Evolutionary conservation across 495 filamentous ascomycete genomes (phyloP), one percentile per base, ranked within the genome.

Genomic region (Aspergillus haitiensis): DNA sequence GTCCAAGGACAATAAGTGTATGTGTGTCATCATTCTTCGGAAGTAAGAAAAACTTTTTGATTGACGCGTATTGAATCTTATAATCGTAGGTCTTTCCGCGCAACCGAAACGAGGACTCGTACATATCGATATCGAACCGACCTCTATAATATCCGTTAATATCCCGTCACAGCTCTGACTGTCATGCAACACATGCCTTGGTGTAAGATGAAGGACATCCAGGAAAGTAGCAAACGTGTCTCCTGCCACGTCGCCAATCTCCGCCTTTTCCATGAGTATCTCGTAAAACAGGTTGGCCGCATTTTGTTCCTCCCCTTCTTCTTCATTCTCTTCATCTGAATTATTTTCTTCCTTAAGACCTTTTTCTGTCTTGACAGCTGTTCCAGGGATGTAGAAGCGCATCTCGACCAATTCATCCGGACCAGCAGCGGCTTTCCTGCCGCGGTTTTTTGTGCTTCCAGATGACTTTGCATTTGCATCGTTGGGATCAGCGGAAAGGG

Each of bases 41-140:
- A 6, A 99, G 86, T 55, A 97, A 80, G 84, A 99, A 95, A 73
- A 98, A 98, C 74, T 98, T 98, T 79, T 99, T 99, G 78, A 97
- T 91, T 36, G 86, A 82, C 36, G 97, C 89, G 71, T 96, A 99
- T 76, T 96, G 91, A 61, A 99, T 97, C 82, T 99, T 99, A 84
- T 99, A 99, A 80, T 98, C 95, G 81, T 99, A 99, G 34, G 95
- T 99, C 76, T 98, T 98, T 52, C 95, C 95, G 51, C 95, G 93
- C 58, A 99, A 84, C 57, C 95, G 88, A 84, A 99, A 98, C 6
- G 95, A 98, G 1, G 86, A 85, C 71, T 98, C 95, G 82, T 98
- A 99, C 91, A 99, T 97, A 72, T 98, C 95, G 80, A 98, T 96
- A 73, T 97, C 95, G 82, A 98, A 99, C 52, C 95, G 94, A 71